Evolutionary conservation across 2,329 filamentous ascomycete genomes (phyloP).

Genomic region (Rhynchosporium agropyri): DNA sequence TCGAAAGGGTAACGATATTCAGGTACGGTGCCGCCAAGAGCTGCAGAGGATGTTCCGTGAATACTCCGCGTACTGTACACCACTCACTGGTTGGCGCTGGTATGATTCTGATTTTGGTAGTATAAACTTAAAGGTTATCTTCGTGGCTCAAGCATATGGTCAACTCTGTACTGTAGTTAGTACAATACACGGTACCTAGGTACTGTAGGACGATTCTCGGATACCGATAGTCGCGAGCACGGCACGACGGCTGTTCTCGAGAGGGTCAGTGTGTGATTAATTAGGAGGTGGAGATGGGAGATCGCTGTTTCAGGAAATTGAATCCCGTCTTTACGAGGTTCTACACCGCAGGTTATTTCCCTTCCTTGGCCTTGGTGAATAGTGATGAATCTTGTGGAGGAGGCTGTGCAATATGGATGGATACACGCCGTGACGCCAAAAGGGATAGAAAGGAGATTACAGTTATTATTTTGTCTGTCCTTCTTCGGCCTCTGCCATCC

Average conservation of each 20-base stretch:
- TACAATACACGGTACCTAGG: no score
- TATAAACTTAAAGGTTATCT: no score
- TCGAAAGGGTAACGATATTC: not conserved
- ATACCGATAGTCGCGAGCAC: no score
- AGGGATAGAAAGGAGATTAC: conserved; percentile 12
- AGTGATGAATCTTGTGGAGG: conserved; percentile 3
- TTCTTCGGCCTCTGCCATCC: not conserved
- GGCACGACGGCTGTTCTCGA: not conserved
- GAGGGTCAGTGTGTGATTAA: not conserved
- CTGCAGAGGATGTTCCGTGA: not conserved
- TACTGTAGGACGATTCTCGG: no score
- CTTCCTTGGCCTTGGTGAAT: no score
- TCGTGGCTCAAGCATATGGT: no score
- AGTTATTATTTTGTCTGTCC: not conserved
- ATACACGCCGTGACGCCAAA: not conserved
- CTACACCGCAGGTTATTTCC: not conserved
- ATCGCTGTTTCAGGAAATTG: conserved; percentile 1
- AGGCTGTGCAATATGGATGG: conserved; percentile 9
- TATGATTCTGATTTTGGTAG: no score
- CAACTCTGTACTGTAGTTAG: no score
- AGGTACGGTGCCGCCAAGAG: not conserved
- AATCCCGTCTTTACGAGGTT: conserved; percentile 3
- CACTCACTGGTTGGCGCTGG: not conserved
- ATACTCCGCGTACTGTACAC: not conserved
- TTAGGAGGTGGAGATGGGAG: not conserved